phyloP scores from a whole-genome alignment of 345 rosid species.

The Citrus reticulata region DNA sequence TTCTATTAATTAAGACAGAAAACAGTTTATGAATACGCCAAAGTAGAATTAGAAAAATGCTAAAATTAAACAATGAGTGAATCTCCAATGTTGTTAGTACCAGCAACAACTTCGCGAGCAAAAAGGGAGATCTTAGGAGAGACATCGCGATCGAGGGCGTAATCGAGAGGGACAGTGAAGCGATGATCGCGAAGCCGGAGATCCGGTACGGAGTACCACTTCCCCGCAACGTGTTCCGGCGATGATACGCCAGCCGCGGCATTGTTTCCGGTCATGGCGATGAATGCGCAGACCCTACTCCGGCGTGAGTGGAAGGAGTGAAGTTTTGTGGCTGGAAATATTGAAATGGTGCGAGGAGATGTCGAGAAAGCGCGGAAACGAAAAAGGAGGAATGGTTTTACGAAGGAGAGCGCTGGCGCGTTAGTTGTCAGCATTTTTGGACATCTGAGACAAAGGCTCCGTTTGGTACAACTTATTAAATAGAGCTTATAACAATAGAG shows the following conservation, averaged over 20 bases:
- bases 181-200: slow-evolving; percentile 83
- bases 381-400: slow-evolving; percentile 12
- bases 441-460: neutral
- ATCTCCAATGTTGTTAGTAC: slow-evolving; percentile 27
- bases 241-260: slow-evolving; percentile 13
- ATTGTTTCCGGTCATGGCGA: slow-evolving; percentile 35
- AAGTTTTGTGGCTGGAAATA: neutral
- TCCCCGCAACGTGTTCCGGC: slow-evolving; percentile 49
- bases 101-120: slow-evolving; percentile 81
- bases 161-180: slow-evolving; percentile 76
- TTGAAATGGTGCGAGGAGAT: slow-evolving; percentile 13
- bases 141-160: slow-evolving; percentile 29
- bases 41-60: neutral
- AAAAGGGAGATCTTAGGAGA: slow-evolving; percentile 63
- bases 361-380: neutral
- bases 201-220: slow-evolving; percentile 77
- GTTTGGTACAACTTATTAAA: too few species aligned
- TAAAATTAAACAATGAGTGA: neutral
- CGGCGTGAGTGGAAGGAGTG: slow-evolving; percentile 14
- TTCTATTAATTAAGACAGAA: neutral
- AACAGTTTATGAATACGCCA: neutral
- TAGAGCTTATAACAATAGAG: too few species aligned
- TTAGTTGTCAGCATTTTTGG: slow-evolving; percentile 29
- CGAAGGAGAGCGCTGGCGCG: slow-evolving; percentile 20
- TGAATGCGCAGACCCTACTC: slow-evolving; percentile 10